Evolutionary conservation across 345 rosid genomes (phyloP).

Genomic region (Reutealis trisperma): DNA sequence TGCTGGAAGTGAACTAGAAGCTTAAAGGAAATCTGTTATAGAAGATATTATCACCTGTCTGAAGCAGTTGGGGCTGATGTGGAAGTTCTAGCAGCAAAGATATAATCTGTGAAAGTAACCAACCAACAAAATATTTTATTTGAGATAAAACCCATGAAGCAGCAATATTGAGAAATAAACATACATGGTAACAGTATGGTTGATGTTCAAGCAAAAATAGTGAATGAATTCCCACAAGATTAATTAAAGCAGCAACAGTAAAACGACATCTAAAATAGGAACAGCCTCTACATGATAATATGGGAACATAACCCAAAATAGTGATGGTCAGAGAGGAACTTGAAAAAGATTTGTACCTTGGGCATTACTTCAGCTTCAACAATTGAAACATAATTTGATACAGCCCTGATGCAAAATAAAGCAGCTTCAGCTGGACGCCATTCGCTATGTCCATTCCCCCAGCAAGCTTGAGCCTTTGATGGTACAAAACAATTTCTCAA

Average conservation of each 20-base stretch:
- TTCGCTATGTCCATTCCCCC: conserved; percentile 63
- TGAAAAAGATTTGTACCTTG: conserved; percentile 49
- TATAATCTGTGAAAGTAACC: conserved; percentile 60
- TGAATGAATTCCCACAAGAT: conserved; percentile 1
- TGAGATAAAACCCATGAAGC: background rate
- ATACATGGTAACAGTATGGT: background rate
- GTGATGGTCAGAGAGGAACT: conserved; percentile 12
- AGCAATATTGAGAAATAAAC: too few relatives aligned
- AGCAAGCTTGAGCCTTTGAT: conserved; percentile 66
- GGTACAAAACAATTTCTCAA: conserved; percentile 20
- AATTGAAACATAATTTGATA: conserved; percentile 80
- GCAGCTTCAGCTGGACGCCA: conserved; percentile 99
- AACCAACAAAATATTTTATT: background rate
- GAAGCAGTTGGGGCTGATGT: conserved; percentile 86
- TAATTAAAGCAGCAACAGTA: background rate
- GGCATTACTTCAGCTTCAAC: conserved; percentile 92
- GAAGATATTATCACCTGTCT: conserved; percentile 62
- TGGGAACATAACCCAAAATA: background rate
- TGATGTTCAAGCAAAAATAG: background rate
- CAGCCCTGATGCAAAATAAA: conserved; percentile 87
- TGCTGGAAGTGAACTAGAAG: background rate
- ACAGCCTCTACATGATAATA: background rate
- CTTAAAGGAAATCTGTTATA: background rate
- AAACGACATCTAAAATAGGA: background rate
- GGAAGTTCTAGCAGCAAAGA: conserved; percentile 82